A percentile compares a stretch with the other conserved stretches of the same genome.
phyloP scores from a whole-genome alignment of 768 basidiomycete species.

The Hygrocybe punicea region DNA sequence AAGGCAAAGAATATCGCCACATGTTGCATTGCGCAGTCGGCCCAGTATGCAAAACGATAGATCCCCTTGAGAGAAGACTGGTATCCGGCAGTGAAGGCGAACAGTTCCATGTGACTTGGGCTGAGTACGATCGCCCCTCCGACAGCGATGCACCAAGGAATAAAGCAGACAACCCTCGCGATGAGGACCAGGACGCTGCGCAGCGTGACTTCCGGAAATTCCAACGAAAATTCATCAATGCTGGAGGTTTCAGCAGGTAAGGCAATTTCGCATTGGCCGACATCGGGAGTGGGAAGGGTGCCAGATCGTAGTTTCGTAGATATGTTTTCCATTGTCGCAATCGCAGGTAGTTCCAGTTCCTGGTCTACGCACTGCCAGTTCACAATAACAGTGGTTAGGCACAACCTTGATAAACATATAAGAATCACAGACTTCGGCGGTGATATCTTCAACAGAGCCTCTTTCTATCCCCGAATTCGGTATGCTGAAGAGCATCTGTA shows the following conservation, averaged over 20 bases:
- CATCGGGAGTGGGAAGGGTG: background rate
- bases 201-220: background rate
- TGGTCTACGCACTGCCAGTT: background rate
- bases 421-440: background rate
- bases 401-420: background rate
- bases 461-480: constrained; percentile 11
- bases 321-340: background rate
- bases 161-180: constrained; percentile 32
- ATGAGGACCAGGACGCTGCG: constrained; percentile 16
- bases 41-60: constrained; percentile 42
- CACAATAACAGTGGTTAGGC: background rate
- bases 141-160: constrained; percentile 47
- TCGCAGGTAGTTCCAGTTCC: background rate
- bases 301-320: background rate
- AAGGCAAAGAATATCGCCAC: constrained; percentile 35
- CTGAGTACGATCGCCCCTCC: constrained; percentile 41
- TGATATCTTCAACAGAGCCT: background rate
- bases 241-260: background rate
- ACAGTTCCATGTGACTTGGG: constrained; percentile 35
- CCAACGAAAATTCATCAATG: background rate
- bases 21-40: constrained; percentile 38
- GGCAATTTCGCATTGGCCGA: background rate
- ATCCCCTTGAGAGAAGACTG: constrained; percentile 29
- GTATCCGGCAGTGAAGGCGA: constrained; percentile 39
- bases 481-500: constrained; percentile 29